Base-by-base conservation (phyloP, 1,139 yeast genomes). In the Suhomyces guaymorum region DNA sequence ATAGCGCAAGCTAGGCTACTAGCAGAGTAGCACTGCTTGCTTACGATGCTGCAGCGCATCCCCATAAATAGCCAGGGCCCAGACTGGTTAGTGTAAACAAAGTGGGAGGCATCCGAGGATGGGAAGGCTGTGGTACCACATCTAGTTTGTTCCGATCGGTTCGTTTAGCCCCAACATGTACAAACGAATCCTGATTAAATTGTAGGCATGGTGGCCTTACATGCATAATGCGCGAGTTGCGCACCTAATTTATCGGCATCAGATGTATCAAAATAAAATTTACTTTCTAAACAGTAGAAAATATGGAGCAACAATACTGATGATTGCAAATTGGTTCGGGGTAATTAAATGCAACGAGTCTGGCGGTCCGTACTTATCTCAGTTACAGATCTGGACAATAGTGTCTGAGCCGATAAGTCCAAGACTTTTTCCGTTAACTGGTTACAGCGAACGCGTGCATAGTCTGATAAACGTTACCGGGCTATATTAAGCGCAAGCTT, bases 261-360 rank as follows among this genome's bases (percentile, higher is more conserved):
- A 16, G 18, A 18, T 25, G 29, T 32, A 32, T 32, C 35, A 32
- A 23, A 32, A 26, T 32, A 32, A 17, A 32, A 27, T 32, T 32
- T 32, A 31, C 35, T 21, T 19, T 23, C 12, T 24, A 15, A 10
- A 13, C 11, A 12, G 12, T 17, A 17, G 13, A n/a, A 26, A 15
- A 32, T 14, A 15, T 14, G 12, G 17, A 17, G 8, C 19, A 17
- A 17, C 19, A 22, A n/a, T 22, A n/a, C 13, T 5, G 19, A 8
- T 17, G 19, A 17, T 17, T 17, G 19, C 19, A 17, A 17, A 17
- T 17, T 17, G 19, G 8, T n/a, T n/a, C n/a, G n/a, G n/a, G n/a
- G n/a, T n/a, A n/a, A n/a, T n/a, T n/a, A n/a, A n/a, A n/a, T n/a
- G n/a, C n/a, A n/a, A n/a, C n/a, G n/a, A n/a, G n/a, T n/a, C n/a